These are phyloP conservation scores for Casuarina cunninghamiana DNA, from an alignment of 306 rosid species.

Conservation along the genomic window DNA sequence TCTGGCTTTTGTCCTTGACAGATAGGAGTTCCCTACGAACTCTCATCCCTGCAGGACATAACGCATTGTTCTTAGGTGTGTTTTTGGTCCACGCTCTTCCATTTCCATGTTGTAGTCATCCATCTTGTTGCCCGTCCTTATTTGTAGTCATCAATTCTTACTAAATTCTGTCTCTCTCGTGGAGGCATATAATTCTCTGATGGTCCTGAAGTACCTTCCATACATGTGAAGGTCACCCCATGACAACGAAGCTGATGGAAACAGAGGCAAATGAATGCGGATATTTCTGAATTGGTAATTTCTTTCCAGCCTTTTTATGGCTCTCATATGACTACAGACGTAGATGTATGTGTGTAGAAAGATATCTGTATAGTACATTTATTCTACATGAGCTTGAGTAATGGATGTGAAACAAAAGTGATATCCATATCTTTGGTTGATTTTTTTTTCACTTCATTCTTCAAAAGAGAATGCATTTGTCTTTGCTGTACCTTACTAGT, in stretches of 20 bases:
- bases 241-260: neutral
- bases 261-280: constrained; percentile 23
- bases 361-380: too few species aligned
- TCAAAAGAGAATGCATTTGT: neutral
- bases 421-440: neutral
- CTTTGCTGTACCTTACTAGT: too few species aligned
- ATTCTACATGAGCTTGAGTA: too few species aligned
- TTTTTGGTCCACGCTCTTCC: neutral
- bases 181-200: constrained; percentile 1
- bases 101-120: neutral
- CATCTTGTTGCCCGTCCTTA: constrained; percentile 1
- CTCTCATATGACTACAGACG: too few species aligned
- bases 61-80: constrained; percentile 15
- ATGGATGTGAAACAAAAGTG: neutral
- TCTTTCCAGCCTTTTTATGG: neutral
- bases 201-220: constrained; percentile 31
- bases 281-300: constrained; percentile 5
- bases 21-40: constrained; percentile 8
- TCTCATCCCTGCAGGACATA: constrained; percentile 10
- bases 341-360: too few species aligned
- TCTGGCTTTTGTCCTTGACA: constrained; percentile 21
- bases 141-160: neutral
- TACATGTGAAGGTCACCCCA: constrained; percentile 8
- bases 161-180: neutral
- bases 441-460: neutral